Conservation (phyloP, 2,329 filamentous ascomycete species). For the Acarospora socialis region DNA sequence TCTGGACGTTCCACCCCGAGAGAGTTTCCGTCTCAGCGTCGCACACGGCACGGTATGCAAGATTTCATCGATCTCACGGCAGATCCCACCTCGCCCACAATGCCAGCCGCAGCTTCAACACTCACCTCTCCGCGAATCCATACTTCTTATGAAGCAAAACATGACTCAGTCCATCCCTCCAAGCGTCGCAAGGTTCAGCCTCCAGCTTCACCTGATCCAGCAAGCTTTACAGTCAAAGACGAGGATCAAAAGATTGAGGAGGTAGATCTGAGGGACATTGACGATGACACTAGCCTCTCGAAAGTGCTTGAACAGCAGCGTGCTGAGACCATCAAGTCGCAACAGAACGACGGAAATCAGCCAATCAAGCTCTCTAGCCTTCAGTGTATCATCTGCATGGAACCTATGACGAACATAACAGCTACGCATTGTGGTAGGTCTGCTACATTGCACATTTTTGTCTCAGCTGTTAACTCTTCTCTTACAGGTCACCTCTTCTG, state of each 20-base stretch:
- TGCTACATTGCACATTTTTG: neutral
- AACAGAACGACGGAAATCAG: conserved; percentile 23
- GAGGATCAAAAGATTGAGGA: conserved; percentile 26
- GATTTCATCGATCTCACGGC: conserved; percentile 12
- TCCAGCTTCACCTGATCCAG: conserved; percentile 2
- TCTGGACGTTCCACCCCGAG: too few species aligned
- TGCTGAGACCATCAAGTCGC: conserved; percentile 35
- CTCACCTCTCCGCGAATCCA: too few species aligned
- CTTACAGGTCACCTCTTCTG: conserved; percentile 47
- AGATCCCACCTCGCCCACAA: conserved; percentile 8
- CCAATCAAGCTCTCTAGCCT: conserved; percentile 32
- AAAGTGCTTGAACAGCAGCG: conserved; percentile 38
- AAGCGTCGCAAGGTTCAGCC: too few species aligned
- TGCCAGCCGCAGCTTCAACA: conserved; percentile 6
- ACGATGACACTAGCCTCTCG: conserved; percentile 27
- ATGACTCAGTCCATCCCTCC: too few species aligned
- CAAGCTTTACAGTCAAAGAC: conserved; percentile 3
- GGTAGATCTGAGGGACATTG: conserved; percentile 35
- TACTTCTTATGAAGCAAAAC: too few species aligned
- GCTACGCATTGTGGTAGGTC: conserved; percentile 44
- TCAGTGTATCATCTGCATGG: conserved; percentile 51
- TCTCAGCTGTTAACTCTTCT: neutral
- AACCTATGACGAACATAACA: conserved; percentile 44
- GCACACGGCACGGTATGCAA: too few species aligned
- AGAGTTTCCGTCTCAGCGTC: too few species aligned